Conservation (phyloP, 495 filamentous ascomycete genomes). For the Talaromyces thailandensis region DNA sequence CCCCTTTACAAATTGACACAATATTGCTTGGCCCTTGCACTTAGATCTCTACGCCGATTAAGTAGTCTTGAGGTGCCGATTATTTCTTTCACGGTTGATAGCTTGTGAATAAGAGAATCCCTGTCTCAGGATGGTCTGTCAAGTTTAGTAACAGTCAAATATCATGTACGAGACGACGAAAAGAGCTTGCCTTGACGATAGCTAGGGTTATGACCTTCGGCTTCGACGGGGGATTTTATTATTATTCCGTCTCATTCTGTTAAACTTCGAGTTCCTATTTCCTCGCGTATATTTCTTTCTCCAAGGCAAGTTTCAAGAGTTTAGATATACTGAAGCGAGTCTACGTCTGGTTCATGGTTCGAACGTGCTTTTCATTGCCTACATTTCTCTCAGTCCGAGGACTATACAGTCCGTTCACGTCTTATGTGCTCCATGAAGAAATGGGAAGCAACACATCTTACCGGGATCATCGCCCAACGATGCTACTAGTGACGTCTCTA, state of each 20-base stretch:
- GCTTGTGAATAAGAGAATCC: not conserved
- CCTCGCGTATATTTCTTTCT: not conserved
- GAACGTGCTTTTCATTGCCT: not conserved
- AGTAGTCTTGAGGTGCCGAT: not conserved
- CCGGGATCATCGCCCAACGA: not conserved
- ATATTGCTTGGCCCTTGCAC: not conserved
- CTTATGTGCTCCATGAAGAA: not conserved
- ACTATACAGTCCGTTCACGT: not conserved
- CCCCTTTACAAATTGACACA: not conserved
- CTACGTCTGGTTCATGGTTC: not conserved
- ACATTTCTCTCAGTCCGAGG: not conserved
- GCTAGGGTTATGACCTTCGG: not conserved
- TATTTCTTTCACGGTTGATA: not conserved
- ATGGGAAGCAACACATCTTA: no score
- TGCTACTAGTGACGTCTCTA: not conserved
- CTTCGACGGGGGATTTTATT: not conserved
- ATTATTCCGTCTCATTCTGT: not conserved
- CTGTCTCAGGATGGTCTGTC: not conserved
- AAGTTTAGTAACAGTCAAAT: not conserved
- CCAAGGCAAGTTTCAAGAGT: not conserved
- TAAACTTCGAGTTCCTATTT: not conserved
- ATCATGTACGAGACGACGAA: not conserved
- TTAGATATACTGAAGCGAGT: not conserved
- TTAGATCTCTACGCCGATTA: not conserved
- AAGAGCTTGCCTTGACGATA: not conserved